Evolutionary conservation across 176 grass and related monocot genomes (phyloP).

Genomic region (Secale cereale): DNA sequence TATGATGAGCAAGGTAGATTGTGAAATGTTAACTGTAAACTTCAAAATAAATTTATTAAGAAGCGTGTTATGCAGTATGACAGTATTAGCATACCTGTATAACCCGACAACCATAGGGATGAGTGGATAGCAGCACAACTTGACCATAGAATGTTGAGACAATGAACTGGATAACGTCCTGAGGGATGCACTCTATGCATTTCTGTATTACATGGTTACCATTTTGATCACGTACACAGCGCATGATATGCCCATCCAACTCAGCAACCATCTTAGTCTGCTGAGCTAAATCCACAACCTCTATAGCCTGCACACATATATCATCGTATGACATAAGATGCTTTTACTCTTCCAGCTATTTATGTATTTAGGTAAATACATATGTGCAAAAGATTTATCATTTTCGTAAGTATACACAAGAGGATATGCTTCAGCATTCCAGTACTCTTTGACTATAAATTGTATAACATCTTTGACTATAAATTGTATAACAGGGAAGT

Average conservation of each 20-base stretch:
- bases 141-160: slow-evolving; percentile 80
- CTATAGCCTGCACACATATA: slow-evolving; percentile 59
- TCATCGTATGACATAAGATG: not conserved
- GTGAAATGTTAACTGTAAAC: not conserved
- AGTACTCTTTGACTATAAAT: not conserved
- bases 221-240: slow-evolving; percentile 92
- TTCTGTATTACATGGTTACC: slow-evolving; percentile 91
- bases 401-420: not conserved
- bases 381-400: not conserved
- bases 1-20: not conserved
- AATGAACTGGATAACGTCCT: slow-evolving; percentile 75
- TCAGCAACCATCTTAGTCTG: slow-evolving; percentile 78
- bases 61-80: not conserved
- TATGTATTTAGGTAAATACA: not conserved
- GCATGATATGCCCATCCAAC: slow-evolving; percentile 77
- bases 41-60: not conserved
- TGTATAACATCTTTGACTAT: too few relatives aligned
- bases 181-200: slow-evolving; percentile 83
- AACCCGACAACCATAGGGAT: slow-evolving; percentile 83
- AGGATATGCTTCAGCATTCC: not conserved
- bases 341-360: not conserved
- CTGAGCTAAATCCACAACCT: slow-evolving; percentile 74
- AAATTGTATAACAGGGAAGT: not conserved
- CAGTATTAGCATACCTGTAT: slow-evolving; percentile 53
- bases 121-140: slow-evolving; percentile 76